phyloP scores from a whole-genome alignment of 495 filamentous ascomycete species.

The Aspergillus homomorphus region DNA sequence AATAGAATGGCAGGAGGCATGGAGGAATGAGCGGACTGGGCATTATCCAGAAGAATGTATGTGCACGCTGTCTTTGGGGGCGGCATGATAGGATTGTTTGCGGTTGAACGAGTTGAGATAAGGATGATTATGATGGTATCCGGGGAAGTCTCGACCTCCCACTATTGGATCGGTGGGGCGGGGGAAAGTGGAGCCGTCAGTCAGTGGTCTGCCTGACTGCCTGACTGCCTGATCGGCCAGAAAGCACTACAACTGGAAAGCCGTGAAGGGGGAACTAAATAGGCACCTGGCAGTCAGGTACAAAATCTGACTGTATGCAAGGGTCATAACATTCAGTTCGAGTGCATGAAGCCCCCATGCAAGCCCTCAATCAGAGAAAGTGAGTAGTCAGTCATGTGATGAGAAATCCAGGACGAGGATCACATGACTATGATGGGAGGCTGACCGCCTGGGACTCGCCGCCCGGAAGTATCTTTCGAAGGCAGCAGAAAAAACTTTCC shows the following conservation, averaged over 20 bases:
- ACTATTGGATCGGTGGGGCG: not conserved
- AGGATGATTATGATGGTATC: not conserved
- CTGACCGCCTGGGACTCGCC: constrained; percentile 5
- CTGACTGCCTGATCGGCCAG: not conserved
- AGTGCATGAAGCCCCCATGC: too few relatives aligned
- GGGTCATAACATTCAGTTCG: too few relatives aligned
- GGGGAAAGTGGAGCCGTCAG: not conserved
- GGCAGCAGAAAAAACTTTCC: constrained; percentile 7
- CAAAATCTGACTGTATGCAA: too few relatives aligned
- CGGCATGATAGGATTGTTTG: too few relatives aligned
- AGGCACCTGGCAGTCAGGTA: too few relatives aligned
- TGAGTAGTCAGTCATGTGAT: too few relatives aligned
- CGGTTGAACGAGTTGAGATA: not conserved
- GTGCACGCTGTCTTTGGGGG: too few relatives aligned
- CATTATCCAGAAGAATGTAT: too few relatives aligned
- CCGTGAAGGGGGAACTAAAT: too few relatives aligned
- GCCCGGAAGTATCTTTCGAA: constrained; percentile 1
- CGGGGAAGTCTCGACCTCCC: not conserved
- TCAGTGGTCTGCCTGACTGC: not conserved
- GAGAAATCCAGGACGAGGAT: not conserved
- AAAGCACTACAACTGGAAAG: too few relatives aligned
- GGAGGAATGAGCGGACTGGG: too few relatives aligned
- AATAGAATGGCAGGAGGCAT: not conserved
- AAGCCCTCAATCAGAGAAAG: too few relatives aligned
- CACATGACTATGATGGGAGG: not conserved